Percentiles rank a stretch among this genome's conserved stretches.
phyloP scores from a whole-genome alignment of 306 rosid genomes.

The Quercus variabilis region DNA sequence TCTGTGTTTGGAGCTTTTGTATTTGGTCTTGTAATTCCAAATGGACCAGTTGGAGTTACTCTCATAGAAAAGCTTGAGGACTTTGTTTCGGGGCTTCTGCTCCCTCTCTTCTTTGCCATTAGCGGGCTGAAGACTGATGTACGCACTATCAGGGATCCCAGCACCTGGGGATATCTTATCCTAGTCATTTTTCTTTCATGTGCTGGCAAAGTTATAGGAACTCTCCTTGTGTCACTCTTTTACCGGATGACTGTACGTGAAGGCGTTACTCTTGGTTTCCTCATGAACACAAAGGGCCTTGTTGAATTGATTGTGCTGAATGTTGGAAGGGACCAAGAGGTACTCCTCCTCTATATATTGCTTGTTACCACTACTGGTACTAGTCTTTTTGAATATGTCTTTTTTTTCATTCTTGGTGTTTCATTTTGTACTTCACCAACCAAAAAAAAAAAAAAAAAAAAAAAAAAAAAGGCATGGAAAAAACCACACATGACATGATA shows the following conservation, averaged over 20 bases:
- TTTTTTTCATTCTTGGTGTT: no score
- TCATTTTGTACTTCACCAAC: no score
- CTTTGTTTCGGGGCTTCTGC: slow-evolving; percentile 85
- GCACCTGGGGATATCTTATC: slow-evolving; percentile 54
- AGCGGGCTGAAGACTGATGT: slow-evolving; percentile 82
- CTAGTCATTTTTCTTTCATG: slow-evolving; percentile 58
- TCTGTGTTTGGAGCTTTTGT: slow-evolving; percentile 91
- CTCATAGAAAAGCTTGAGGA: slow-evolving; percentile 95
- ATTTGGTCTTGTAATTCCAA: slow-evolving; percentile 86
- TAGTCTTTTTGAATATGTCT: no score
- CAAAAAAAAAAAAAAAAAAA: no score
- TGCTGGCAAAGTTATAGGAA: slow-evolving; percentile 70
- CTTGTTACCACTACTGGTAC: no score
- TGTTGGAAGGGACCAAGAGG: slow-evolving; percentile 85
- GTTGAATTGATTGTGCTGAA: slow-evolving; percentile 84
- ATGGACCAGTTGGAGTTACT: slow-evolving; percentile 75
- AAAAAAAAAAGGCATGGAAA: no score
- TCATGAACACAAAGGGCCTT: slow-evolving; percentile 96
- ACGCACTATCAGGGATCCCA: slow-evolving; percentile 18
- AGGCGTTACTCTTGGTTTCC: slow-evolving; percentile 73
- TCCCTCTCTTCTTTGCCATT: slow-evolving; percentile 87
- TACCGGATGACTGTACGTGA: slow-evolving; percentile 67
- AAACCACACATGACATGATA: no score
- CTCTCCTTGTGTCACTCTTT: slow-evolving; percentile 45
- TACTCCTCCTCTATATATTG: slow-evolving; percentile 4